Evolutionary conservation across 495 filamentous ascomycete genomes (phyloP).

Genomic region (Glonium stellatum): DNA sequence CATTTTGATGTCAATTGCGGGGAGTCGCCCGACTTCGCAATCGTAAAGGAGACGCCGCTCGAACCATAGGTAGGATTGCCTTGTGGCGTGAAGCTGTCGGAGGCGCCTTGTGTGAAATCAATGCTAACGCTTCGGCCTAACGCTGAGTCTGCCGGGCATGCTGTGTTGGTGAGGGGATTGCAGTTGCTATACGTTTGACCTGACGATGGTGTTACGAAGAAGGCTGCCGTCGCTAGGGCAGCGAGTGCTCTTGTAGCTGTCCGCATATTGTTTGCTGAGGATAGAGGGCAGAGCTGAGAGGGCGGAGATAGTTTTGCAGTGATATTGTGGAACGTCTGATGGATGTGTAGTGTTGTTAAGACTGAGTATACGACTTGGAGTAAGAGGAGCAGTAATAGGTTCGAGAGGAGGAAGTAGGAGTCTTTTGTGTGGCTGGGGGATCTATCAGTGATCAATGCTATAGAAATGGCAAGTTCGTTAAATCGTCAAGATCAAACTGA

Average conservation of each 20-base stretch:
- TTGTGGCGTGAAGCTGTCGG: slow-evolving; percentile 59
- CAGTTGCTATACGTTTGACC: slow-evolving; percentile 73
- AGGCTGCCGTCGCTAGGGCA: slow-evolving; percentile 20
- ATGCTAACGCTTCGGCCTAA: slow-evolving; percentile 70
- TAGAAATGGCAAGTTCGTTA: slow-evolving; percentile 1
- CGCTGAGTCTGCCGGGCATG: slow-evolving; percentile 72
- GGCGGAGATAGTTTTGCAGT: background rate
- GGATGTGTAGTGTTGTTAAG: background rate
- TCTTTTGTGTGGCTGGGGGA: background rate
- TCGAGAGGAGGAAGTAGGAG: background rate
- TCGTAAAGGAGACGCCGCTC: slow-evolving; percentile 78
- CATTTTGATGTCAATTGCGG: slow-evolving; percentile 70
- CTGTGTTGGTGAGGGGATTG: slow-evolving; percentile 56
- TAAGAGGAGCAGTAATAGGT: background rate
- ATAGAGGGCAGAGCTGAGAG: slow-evolving; percentile 8
- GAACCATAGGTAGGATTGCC: slow-evolving; percentile 63
- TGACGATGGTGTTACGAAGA: slow-evolving; percentile 30
- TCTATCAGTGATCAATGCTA: background rate
- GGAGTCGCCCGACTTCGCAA: slow-evolving; percentile 72
- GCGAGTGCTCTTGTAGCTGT: slow-evolving; percentile 14
- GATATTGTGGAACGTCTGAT: background rate
- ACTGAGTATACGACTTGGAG: background rate
- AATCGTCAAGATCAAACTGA: background rate
- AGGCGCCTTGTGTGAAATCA: slow-evolving; percentile 69
- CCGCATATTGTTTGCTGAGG: slow-evolving; percentile 20